Evolutionary conservation across 257 asterid species (phyloP).

Genomic region (Solanum paucissectum): DNA sequence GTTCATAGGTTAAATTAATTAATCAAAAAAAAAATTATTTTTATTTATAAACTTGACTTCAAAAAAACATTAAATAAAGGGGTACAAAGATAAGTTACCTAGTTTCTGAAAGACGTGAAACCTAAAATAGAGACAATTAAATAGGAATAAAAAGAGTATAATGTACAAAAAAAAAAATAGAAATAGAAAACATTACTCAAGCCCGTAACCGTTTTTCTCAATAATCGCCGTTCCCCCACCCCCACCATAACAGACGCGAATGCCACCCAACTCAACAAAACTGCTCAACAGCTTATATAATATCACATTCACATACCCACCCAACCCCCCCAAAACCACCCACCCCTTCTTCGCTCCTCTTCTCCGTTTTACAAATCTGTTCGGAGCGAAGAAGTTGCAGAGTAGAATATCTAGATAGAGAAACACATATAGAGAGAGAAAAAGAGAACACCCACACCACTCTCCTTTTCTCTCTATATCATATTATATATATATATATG

Average conservation of each 20-base stretch:
- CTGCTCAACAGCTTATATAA: not conserved
- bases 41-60: too few species aligned
- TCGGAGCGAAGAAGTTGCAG: not conserved
- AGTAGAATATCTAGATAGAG: not conserved
- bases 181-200: too few species aligned
- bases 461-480: not conserved
- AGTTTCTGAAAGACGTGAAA: too few species aligned
- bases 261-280: not conserved
- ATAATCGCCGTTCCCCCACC: not conserved
- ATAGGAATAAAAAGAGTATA: too few species aligned
- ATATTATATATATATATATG: not conserved
- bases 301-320: not conserved
- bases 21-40: too few species aligned
- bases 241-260: constrained; percentile 1
- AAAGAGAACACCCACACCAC: not conserved
- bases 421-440: not conserved
- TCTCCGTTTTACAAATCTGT: not conserved
- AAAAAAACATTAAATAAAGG: too few species aligned
- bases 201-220: not conserved
- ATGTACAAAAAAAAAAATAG: not conserved
- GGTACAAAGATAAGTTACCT: not conserved
- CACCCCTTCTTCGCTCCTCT: not conserved
- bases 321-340: not conserved
- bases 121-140: too few species aligned
- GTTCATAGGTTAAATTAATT: too few species aligned